These are phyloP conservation scores for Phialophora tarda DNA, from an alignment of 2,329 filamentous ascomycete species.

Conservation along the genomic window DNA sequence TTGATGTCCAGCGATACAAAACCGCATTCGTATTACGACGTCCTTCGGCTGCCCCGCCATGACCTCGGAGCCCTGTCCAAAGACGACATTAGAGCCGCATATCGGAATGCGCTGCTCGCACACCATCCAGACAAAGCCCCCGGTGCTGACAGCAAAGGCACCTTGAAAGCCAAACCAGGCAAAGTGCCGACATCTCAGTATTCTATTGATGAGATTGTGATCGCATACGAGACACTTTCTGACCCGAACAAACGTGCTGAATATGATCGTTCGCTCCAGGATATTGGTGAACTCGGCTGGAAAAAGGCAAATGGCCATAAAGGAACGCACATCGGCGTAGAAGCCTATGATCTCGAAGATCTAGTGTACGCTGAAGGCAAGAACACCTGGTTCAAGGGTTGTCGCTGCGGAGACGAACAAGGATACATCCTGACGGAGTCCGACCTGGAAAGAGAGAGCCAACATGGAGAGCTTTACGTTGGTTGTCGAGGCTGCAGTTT, in stretches of 20 bases:
- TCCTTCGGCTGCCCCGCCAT: conserved; percentile 46
- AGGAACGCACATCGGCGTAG: conserved; percentile 57
- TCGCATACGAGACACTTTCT: conserved; percentile 62
- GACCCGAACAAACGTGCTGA: conserved; percentile 51
- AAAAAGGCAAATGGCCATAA: conserved; percentile 43
- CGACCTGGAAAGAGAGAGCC: conserved; percentile 58
- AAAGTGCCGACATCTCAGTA: conserved; percentile 8
- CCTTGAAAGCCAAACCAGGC: neutral
- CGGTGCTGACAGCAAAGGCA: neutral
- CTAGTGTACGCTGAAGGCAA: conserved; percentile 49
- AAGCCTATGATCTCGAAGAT: conserved; percentile 64
- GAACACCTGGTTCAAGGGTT: conserved; percentile 58
- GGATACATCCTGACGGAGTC: conserved; percentile 62
- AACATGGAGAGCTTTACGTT: conserved; percentile 61
- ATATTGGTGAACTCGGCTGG: conserved; percentile 28
- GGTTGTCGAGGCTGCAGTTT: conserved; percentile 69
- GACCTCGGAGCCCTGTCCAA: conserved; percentile 43
- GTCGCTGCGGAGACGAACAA: conserved; percentile 63
- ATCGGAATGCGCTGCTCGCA: conserved; percentile 61
- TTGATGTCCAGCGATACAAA: conserved; percentile 25
- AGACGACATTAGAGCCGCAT: conserved; percentile 59
- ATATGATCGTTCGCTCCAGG: conserved; percentile 51
- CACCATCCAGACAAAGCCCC: conserved; percentile 64
- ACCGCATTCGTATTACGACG: conserved; percentile 44
- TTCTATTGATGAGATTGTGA: conserved; percentile 63